Conservation (phyloP, 768 basidiomycete species). For the Boletellus ananiceps region DNA sequence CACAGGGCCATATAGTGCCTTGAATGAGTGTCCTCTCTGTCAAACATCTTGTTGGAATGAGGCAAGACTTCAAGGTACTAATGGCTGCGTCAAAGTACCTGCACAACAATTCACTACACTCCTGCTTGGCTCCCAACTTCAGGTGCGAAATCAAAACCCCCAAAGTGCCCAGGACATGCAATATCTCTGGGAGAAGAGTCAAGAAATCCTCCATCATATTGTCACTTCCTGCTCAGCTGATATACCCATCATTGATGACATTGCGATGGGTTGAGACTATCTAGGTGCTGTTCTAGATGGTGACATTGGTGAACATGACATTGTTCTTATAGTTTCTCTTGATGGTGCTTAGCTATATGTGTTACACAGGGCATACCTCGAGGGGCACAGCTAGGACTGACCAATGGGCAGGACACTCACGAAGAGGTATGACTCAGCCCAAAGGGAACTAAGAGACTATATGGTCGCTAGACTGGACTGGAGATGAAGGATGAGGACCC, state of each 20-base stretch:
- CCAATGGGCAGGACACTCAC: no score
- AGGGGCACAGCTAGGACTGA: no score
- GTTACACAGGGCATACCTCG: no score
- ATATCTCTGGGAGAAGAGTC: slow-evolving; percentile 20
- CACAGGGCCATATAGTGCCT: slow-evolving; percentile 33
- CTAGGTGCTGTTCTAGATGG: not conserved
- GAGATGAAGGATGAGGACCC: no score
- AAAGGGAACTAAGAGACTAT: no score
- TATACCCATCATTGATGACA: not conserved
- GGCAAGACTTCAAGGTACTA: not conserved
- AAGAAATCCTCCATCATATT: not conserved
- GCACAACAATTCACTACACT: slow-evolving; percentile 35
- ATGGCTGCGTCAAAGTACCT: slow-evolving; percentile 19
- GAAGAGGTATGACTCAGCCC: no score
- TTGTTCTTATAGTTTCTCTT: not conserved
- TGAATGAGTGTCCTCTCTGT: slow-evolving; percentile 32
- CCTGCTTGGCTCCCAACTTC: slow-evolving; percentile 40
- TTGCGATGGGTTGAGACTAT: not conserved
- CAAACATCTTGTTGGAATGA: slow-evolving; percentile 27
- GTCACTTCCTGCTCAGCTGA: not conserved
- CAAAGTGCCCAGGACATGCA: slow-evolving; percentile 23
- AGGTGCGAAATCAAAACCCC: slow-evolving; percentile 29
- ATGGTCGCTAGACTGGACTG: no score
- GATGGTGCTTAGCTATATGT: not conserved
- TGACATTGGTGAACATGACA: not conserved